These are phyloP conservation scores for Gymnopilus junonius DNA, from an alignment of 768 basidiomycete species.

Conservation along the genomic window DNA sequence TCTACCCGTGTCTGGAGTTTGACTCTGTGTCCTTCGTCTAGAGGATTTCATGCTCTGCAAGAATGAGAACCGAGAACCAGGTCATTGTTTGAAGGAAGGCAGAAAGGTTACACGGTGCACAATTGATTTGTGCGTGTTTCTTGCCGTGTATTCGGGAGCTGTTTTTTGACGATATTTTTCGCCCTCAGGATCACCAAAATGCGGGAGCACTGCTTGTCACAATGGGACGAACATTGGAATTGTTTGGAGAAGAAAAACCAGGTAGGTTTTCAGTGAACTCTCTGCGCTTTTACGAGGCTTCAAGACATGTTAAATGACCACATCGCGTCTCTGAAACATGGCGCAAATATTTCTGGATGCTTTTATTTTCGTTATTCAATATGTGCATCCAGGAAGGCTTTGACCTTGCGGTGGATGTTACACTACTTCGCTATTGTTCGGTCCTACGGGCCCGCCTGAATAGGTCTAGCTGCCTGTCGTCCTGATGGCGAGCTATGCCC, in stretches of 20 bases:
- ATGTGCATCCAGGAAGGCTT: no score
- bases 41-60: slow-evolving; percentile 90
- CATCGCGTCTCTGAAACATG: not conserved
- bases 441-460: no score
- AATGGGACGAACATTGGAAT: slow-evolving; percentile 92
- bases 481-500: no score
- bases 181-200: slow-evolving; percentile 83
- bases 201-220: slow-evolving; percentile 85
- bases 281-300: not conserved
- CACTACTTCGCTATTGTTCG: no score
- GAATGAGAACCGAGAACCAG: slow-evolving; percentile 86
- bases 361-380: no score
- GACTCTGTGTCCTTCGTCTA: slow-evolving; percentile 7
- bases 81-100: slow-evolving; percentile 94
- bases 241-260: slow-evolving; percentile 96
- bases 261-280: slow-evolving; percentile 46
- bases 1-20: not conserved
- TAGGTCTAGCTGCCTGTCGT: no score
- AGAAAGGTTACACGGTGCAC: slow-evolving; percentile 95
- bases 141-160: not conserved
- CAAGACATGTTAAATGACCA: not conserved
- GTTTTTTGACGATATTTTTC: not conserved
- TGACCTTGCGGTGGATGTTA: no score
- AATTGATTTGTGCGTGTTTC: slow-evolving; percentile 78
- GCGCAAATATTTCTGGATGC: not conserved